Conservation (phyloP, 345 rosid species). For the Ailanthus altissimus region DNA sequence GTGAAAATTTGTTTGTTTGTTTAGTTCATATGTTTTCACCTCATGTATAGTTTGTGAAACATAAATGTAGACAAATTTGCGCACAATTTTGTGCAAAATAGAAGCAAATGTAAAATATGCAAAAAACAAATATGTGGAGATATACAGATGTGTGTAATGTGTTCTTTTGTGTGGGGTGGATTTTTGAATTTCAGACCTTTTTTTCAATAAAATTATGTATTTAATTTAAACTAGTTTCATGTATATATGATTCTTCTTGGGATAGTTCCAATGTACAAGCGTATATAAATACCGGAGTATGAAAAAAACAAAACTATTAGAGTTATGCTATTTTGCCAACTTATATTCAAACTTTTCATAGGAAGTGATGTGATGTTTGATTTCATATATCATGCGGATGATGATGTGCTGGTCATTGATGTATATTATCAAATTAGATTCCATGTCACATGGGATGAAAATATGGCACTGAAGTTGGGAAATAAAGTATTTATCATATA, state of each 20-base stretch:
- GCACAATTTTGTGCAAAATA: not conserved
- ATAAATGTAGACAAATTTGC: not conserved
- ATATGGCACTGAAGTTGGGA: not conserved
- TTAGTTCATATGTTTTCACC: not conserved
- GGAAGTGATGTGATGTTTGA: not conserved
- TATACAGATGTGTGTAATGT: not conserved
- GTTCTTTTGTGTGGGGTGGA: not conserved
- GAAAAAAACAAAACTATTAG: not conserved
- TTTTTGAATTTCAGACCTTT: not conserved
- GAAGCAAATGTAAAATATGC: not conserved
- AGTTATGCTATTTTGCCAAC: not conserved
- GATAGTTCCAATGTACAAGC: not conserved
- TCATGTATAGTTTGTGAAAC: not conserved
- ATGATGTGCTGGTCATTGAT: not conserved
- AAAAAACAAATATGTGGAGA: not conserved
- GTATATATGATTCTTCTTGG: not conserved
- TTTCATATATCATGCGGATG: not conserved
- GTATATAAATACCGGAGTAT: not conserved
- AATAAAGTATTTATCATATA: not conserved
- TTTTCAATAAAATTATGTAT: not conserved
- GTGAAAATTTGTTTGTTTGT: not conserved
- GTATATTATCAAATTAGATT: not conserved
- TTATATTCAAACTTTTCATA: not conserved
- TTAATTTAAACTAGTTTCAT: not conserved
- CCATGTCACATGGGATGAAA: not conserved